Evolutionary conservation across 257 asterid genomes (phyloP), one percentile per base, ranked within the genome.

Genomic region (Solanum bulbocastanum): DNA sequence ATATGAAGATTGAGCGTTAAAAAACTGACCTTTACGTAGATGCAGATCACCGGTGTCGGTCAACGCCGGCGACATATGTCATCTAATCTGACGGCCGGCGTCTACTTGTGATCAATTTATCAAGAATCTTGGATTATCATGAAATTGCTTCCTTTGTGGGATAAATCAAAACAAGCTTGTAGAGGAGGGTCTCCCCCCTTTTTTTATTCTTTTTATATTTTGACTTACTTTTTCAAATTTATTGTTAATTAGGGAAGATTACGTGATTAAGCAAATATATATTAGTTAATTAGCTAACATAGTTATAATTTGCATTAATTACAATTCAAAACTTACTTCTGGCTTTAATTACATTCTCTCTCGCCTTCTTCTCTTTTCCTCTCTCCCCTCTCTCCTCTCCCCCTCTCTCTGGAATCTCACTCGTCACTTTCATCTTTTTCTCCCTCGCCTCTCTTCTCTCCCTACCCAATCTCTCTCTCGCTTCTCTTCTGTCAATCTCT

Each of bases 41-140:
- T 68, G 83, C 66, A 83, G 75, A 72, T 74, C 60, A 15, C 89
- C 90, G 90, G 94, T 86, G 90, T 93, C 95, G 91, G 91, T 92
- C 93, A 87, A 56, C 93, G 94, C 91, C 88, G 90, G 94, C 90
- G 90, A 91, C 91, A 92, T 86, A 89, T 84, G 95, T 94, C 98
- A 93, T 94, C 94, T 82, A 92, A 90, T 89, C 93, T 20, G 72
- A 89, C 91, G 90, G 91, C 23, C 66, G 87, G 46, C 15, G 46
- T 40, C 22, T 79, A 78, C 25, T 49, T 23, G 60, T 73, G 88
- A 85, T 88, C 90, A 81, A 73, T 8, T 15, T 15, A 1, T 62
- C 76, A 40, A 83, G 42, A 87, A 87, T 32, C 30, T 16, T 66
- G 33, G 40, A 23, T 58, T 27, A 36, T 22, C 72, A 32, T 39